Evolutionary conservation across 306 rosid genomes (phyloP), one percentile per base, ranked within the genome.

Genomic region (Lathyrus tuberosus): DNA sequence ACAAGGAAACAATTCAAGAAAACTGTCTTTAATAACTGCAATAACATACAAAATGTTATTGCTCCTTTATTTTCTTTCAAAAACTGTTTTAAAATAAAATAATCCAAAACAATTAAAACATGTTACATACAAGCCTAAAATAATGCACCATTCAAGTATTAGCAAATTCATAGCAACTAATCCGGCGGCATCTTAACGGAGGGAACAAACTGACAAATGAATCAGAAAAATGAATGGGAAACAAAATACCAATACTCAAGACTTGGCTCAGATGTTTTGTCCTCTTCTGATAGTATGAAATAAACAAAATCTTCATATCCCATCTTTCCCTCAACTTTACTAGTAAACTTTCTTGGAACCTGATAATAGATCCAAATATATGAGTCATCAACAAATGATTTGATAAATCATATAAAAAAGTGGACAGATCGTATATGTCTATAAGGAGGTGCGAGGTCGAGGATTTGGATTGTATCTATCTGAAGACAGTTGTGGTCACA

Each of bases 301-400:
- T 95, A 91, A 66, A 91, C 99, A 83, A 95, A 95, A 84, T 95
- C 99, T 83, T 95, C 97, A 82, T 95, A 95, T 61, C 97, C 97
- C 99, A 95, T 95, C 81, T 86, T 95, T 63, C 99, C 96, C 80
- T 91, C 97, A 79, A 87, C 95, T 83, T 83, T 91, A 78, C 96
- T 83, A 28, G 90, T 91, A 80, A 95, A 95, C 86, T 84, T 95
- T 84, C 99, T 95, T 53, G 99, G 80, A 48, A 95, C 86, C 99
- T 95, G 88, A 82, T 64, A 17, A 69, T 35, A 79, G 59, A 67
- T 46, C 52, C 33, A 57, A 70, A 79, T 26, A 71, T 24, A 15
- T 30, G 73, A 38, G 71, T 69, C 67, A 31, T 82, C 75, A 65
- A 43, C 52, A 73, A 77, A 35, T 63, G 60, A 58, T 69, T 69